Base-by-base conservation (phyloP, 176 grass and related monocot genomes). In the Oryza glaberrima region DNA sequence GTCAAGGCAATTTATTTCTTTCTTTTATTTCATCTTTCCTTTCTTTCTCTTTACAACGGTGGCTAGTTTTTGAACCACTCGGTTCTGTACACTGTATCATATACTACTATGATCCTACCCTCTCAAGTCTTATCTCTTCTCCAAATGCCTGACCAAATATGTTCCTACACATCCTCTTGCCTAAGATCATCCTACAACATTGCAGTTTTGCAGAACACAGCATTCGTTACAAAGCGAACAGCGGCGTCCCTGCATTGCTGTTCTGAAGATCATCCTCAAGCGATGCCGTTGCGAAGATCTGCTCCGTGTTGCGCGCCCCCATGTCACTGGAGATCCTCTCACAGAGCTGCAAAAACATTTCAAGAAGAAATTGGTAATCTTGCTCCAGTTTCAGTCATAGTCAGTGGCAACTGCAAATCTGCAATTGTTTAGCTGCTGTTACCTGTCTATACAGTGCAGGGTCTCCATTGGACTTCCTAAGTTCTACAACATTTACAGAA, bases 401-500 rank as follows among this genome's bases (percentile, higher is more conserved):
- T 16, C 2, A 56, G 36, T 81, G 47, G 12, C 40, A 47, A 15
- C 1, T 56, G 75, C 12, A 41, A 5, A 47, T 11, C 3, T 56
- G 75, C 12, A 41, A 5, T 0, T 65, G n/a, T n/a, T n/a, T 67
- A 52, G 46, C 38, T 81, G 12, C 25, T 9, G 44, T 23, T 89
- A 98, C 96, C 91, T 94, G 73, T 92, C 86, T 95, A 69, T 98
- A 98, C 49, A 94, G 3, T 32, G 36, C 77, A 74, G 83, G 54
- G 46, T 98, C 93, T 43, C 96, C 96, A 70, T 92, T 80, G 43
- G 88, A 83, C 78, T 95, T 98, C 78, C 85, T 86, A 30, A 95
- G 76, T 72, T 98, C 96, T 15, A 95, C 93, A 11, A 95, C 88
- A 68, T 95, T 84, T 41, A 98, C 23, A 73, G 91, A 87, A 72